These are phyloP conservation scores for Globisporangium middletonii DNA, from an alignment of 352 stramenopile species.

Conservation along the genomic window DNA sequence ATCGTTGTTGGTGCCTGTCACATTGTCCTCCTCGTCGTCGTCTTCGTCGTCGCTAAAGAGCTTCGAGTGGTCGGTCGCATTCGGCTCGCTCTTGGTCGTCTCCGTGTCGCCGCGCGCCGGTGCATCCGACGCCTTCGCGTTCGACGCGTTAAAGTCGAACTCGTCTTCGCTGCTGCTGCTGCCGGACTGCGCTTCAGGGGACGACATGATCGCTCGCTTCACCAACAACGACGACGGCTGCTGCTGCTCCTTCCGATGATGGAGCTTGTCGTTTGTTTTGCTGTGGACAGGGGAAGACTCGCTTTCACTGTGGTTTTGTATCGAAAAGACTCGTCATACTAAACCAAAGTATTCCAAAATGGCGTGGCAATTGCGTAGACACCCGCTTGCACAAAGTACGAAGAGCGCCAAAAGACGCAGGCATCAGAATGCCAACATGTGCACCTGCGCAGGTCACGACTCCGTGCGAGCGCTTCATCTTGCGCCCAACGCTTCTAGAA, in stretches of 20 bases:
- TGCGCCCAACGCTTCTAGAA: not conserved
- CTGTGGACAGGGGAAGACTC: no score
- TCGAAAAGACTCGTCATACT: no score
- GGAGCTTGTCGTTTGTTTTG: no score
- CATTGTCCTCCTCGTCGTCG: constrained; percentile 34
- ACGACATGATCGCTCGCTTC: constrained; percentile 47
- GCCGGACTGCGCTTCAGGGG: constrained; percentile 46
- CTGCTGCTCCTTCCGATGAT: no score
- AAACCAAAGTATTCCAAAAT: no score
- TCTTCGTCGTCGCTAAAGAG: constrained; percentile 74
- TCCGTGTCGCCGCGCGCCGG: not conserved
- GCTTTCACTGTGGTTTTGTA: no score
- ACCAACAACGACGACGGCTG: no score
- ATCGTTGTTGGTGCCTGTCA: constrained; percentile 38
- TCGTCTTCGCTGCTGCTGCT: constrained; percentile 73
- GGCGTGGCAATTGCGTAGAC: no score
- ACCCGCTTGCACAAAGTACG: no score
- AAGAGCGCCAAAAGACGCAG: no score
- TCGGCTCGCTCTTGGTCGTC: constrained; percentile 4
- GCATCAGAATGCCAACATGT: no score
- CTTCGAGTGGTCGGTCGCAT: constrained; percentile 29
- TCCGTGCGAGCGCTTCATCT: not conserved
- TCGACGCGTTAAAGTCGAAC: constrained; percentile 50
- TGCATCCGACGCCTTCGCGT: constrained; percentile 12
- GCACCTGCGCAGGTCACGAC: not conserved